These are phyloP conservation scores for Forsythia viridissima DNA, from an alignment of 257 asterid species.

Conservation along the genomic window DNA sequence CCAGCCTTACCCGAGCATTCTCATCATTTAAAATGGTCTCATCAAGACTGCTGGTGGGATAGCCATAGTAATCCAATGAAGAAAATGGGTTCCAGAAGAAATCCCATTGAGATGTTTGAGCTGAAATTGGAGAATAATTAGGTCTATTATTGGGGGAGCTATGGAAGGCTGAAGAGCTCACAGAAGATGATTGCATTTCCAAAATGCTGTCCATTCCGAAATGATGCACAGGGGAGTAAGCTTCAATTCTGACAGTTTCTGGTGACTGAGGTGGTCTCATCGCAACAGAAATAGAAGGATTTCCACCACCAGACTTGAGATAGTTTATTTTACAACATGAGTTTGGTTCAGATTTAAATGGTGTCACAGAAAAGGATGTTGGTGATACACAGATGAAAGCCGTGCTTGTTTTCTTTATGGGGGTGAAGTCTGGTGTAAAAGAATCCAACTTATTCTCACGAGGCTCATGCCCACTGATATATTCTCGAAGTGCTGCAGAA, in stretches of 20 bases:
- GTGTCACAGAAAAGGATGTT: constrained; percentile 52
- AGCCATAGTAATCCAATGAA: constrained; percentile 81
- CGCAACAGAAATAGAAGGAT: constrained; percentile 70
- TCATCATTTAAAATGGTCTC: constrained; percentile 61
- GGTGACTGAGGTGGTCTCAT: constrained; percentile 84
- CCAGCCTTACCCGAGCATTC: constrained; percentile 66
- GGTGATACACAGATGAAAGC: constrained; percentile 77
- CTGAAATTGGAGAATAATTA: constrained; percentile 62
- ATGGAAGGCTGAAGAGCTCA: constrained; percentile 53
- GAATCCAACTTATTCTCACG: constrained; percentile 68
- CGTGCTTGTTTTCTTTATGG: constrained; percentile 53
- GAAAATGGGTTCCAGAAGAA: constrained; percentile 97
- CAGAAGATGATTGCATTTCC: constrained; percentile 60
- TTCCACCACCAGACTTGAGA: constrained; percentile 70
- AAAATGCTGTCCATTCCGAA: constrained; percentile 75
- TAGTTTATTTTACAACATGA: constrained; percentile 58
- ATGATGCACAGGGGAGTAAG: constrained; percentile 67
- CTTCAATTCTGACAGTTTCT: constrained; percentile 63
- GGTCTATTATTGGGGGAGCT: constrained; percentile 66
- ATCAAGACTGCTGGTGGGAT: constrained; percentile 53
- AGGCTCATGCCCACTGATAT: constrained; percentile 79
- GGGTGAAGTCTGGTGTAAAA: constrained; percentile 49
- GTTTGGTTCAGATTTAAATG: constrained; percentile 46
- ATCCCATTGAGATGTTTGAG: constrained; percentile 92
- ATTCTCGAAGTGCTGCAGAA: constrained; percentile 85